Conservation (phyloP, 495 filamentous ascomycete genomes). For the Annulohypoxylon nitens region DNA sequence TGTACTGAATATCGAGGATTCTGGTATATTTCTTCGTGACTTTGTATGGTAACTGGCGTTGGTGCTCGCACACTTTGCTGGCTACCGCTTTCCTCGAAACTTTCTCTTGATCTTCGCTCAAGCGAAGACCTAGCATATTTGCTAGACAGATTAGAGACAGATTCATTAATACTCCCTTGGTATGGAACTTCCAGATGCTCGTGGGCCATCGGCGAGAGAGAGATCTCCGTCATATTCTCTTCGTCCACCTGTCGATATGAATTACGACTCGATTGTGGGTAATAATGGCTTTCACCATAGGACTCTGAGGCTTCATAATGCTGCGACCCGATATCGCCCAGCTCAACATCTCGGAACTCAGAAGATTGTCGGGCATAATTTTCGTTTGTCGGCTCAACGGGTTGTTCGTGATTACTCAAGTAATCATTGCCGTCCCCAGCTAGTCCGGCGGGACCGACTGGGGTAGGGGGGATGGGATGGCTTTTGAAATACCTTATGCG, state of each 20-base stretch:
- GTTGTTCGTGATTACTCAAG: too few species aligned
- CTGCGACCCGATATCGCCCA: not conserved
- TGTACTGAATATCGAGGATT: not conserved
- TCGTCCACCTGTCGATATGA: not conserved
- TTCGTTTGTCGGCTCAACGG: not conserved
- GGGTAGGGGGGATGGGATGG: slow-evolving; percentile 16
- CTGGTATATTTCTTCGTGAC: not conserved
- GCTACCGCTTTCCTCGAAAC: not conserved
- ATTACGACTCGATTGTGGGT: not conserved
- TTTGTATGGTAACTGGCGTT: not conserved
- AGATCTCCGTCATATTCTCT: not conserved
- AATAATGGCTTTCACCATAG: not conserved
- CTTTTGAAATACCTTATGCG: slow-evolving; percentile 18
- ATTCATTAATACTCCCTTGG: not conserved
- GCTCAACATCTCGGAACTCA: not conserved
- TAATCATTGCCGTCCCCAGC: not conserved
- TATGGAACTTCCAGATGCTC: not conserved
- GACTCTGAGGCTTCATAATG: not conserved
- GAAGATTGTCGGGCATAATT: not conserved
- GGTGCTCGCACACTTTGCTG: not conserved
- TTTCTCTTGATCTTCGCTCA: not conserved
- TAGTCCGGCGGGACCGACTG: not conserved
- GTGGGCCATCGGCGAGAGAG: not conserved
- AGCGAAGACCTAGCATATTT: not conserved
- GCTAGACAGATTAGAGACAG: not conserved